phyloP scores from a whole-genome alignment of 495 filamentous ascomycete species.

The Talaromyces wortmannii region DNA sequence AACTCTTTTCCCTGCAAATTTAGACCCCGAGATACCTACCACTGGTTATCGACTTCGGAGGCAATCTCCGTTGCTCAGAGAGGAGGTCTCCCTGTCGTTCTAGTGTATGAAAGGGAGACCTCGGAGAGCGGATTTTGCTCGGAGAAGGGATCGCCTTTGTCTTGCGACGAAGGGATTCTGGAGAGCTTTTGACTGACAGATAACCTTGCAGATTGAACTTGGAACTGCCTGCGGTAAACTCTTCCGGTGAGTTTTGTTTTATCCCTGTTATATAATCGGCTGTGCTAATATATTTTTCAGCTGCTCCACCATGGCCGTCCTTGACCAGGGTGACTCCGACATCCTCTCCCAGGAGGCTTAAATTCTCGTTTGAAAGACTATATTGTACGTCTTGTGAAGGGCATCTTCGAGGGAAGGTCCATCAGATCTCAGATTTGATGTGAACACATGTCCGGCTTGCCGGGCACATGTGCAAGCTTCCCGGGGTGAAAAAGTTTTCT shows the following conservation, averaged over 20 bases:
- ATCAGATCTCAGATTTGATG: too few species aligned
- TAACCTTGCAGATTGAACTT: slow-evolving; percentile 77
- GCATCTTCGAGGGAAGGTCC: neutral
- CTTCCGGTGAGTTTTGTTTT: slow-evolving; percentile 37
- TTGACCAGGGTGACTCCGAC: slow-evolving; percentile 97
- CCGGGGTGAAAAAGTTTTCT: neutral
- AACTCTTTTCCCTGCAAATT: slow-evolving; percentile 16
- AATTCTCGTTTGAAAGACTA: neutral
- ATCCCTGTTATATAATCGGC: neutral
- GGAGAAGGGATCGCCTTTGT: slow-evolving; percentile 35
- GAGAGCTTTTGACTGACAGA: slow-evolving; percentile 4
- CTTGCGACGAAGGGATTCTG: slow-evolving; percentile 5
- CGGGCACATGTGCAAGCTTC: neutral
- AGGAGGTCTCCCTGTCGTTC: slow-evolving; percentile 14
- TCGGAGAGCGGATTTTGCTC: slow-evolving; percentile 70
- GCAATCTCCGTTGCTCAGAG: slow-evolving; percentile 11
- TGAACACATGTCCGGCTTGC: neutral
- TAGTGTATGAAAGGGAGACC: slow-evolving; percentile 86
- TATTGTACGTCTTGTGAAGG: neutral
- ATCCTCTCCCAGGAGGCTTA: slow-evolving; percentile 55
- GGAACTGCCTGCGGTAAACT: slow-evolving; percentile 92
- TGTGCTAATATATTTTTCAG: slow-evolving; percentile 18
- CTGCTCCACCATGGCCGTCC: slow-evolving; percentile 89
- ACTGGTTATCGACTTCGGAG: slow-evolving; percentile 5
- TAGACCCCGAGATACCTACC: slow-evolving; percentile 8